These are phyloP conservation scores for Solanum hybrid DNA, from an alignment of 305 asterid species.

Conservation along the genomic window DNA sequence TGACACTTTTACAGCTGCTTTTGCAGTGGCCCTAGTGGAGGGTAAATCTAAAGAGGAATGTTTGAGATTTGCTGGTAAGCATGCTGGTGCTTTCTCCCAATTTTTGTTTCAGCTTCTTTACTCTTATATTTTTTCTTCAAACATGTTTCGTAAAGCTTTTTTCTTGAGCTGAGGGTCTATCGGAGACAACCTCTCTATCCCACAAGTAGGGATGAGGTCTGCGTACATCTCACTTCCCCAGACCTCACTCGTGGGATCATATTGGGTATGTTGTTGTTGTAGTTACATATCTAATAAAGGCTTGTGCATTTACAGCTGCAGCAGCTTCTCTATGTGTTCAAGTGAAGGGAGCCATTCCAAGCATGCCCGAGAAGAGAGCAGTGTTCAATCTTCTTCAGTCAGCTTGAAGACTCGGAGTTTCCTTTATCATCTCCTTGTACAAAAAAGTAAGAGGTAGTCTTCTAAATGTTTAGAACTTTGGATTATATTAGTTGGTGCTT, in stretches of 20 bases:
- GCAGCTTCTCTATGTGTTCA: slow-evolving; percentile 95
- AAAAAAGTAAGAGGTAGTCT: slow-evolving; percentile 30
- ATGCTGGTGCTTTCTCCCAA: neutral
- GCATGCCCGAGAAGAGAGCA: slow-evolving; percentile 79
- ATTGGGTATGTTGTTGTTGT: neutral
- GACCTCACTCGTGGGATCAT: neutral
- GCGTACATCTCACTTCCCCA: neutral
- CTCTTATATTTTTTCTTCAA: neutral
- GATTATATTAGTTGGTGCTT: neutral
- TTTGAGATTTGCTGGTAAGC: slow-evolving; percentile 73
- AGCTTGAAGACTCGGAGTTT: slow-evolving; percentile 22
- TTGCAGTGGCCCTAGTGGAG: slow-evolving; percentile 86
- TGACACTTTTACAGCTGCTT: slow-evolving; percentile 92
- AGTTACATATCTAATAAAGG: slow-evolving; percentile 4
- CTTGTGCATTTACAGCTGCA: slow-evolving; percentile 56
- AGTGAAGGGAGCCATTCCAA: slow-evolving; percentile 97
- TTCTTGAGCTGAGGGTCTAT: neutral
- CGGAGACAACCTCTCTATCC: neutral
- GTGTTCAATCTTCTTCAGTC: slow-evolving; percentile 64
- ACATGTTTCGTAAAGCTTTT: neutral
- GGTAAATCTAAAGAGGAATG: slow-evolving; percentile 67
- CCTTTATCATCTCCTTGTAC: neutral
- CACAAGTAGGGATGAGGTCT: neutral
- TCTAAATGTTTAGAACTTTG: neutral
- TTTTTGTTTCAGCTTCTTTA: neutral